A percentile compares a stretch with the other conserved stretches of the same genome.
phyloP scores from a whole-genome alignment of 495 filamentous ascomycete genomes.

The Peziza echinospora region DNA sequence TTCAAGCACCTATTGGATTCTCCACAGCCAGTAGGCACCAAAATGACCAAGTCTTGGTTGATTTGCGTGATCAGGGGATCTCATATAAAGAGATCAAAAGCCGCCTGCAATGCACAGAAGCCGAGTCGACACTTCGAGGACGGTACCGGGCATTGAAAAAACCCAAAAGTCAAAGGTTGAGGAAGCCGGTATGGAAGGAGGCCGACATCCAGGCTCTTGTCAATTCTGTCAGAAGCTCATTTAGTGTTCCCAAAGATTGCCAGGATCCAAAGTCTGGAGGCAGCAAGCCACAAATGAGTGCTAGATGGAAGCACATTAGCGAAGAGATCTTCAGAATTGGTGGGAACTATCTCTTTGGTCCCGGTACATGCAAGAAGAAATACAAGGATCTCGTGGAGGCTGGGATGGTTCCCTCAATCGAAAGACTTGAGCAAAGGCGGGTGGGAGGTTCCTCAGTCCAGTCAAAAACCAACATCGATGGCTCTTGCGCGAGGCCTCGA shows the following conservation, averaged over 20 bases:
- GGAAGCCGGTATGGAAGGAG: constrained; percentile 57
- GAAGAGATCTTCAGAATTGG: constrained; percentile 48
- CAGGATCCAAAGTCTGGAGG: not conserved
- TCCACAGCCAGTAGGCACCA: too few species aligned
- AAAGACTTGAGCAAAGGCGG: not conserved
- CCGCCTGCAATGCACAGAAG: constrained; percentile 44
- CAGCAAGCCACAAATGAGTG: constrained; percentile 22
- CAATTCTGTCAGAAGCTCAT: not conserved
- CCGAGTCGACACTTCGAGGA: constrained; percentile 73
- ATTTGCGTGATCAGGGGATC: constrained; percentile 38
- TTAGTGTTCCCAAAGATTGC: not conserved
- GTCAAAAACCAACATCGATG: too few species aligned
- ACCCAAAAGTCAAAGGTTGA: constrained; percentile 43
- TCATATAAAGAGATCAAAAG: constrained; percentile 63
- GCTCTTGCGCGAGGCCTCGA: too few species aligned
- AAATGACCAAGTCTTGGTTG: constrained; percentile 44
- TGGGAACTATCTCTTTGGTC: constrained; percentile 65
- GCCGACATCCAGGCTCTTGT: constrained; percentile 43
- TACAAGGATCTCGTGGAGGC: constrained; percentile 32
- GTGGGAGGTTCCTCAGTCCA: too few species aligned
- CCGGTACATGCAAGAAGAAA: constrained; percentile 74
- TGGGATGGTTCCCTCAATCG: not conserved
- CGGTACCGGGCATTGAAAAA: constrained; percentile 64
- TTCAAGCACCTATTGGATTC: too few species aligned
- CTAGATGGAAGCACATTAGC: constrained; percentile 68